Conservation (phyloP, 2,329 filamentous ascomycete genomes). For the Fusarium brachygibbosum region DNA sequence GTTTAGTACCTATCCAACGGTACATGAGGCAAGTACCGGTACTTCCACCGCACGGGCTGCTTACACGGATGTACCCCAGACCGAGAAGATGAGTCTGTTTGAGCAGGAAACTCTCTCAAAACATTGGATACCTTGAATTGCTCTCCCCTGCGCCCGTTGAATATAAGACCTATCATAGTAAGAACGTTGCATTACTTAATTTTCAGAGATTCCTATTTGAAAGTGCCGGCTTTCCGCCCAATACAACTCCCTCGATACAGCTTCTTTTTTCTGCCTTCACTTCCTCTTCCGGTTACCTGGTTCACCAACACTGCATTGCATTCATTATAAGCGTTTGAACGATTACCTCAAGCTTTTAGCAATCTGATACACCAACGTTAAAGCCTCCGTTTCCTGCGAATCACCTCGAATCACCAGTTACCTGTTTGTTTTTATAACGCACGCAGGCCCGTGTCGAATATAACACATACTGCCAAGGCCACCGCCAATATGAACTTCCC, state of each 20-base stretch:
- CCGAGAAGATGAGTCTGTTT: conserved; percentile 31
- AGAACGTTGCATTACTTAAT: not conserved
- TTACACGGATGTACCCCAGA: conserved; percentile 4
- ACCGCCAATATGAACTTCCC: conserved; percentile 39
- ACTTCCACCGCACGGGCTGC: conserved; percentile 14
- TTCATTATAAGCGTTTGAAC: not conserved
- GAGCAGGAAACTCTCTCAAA: conserved; percentile 37
- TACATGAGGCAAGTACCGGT: conserved; percentile 35
- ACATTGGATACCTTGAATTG: not conserved
- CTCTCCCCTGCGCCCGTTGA: not conserved
- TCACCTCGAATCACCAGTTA: not conserved
- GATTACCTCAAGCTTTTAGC: not conserved
- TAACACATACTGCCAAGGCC: not conserved
- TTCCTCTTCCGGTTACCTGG: not conserved
- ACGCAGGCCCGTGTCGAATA: not conserved
- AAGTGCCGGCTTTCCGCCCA: not conserved
- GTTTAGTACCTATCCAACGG: not conserved
- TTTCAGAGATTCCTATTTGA: not conserved
- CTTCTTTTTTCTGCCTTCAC: not conserved
- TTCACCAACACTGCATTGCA: not conserved
- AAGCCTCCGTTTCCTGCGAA: not conserved
- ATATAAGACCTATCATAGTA: not conserved
- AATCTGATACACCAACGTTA: not conserved
- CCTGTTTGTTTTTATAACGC: not conserved
- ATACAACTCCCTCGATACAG: not conserved